Evolutionary conservation across 192 early-diverging fungal genomes (phyloP).

Genomic region (Backusella circina): DNA sequence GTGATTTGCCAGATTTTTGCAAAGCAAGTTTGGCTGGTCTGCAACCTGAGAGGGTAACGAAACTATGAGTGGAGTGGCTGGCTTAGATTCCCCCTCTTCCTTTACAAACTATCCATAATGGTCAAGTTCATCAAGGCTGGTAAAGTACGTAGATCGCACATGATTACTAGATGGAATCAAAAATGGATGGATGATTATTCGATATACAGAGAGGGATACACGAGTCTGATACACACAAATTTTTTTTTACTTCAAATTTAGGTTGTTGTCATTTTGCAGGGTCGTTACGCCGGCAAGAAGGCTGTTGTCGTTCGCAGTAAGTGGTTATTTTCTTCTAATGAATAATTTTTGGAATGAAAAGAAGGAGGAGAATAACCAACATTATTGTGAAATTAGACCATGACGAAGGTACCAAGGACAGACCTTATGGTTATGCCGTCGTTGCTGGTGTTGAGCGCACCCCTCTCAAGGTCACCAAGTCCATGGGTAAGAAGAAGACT

Average conservation of each 20-base stretch:
- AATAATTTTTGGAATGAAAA: slow-evolving; percentile 19
- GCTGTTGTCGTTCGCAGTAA: slow-evolving; percentile 94
- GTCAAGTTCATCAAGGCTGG: slow-evolving; percentile 59
- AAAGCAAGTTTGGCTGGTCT: neutral
- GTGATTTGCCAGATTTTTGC: neutral
- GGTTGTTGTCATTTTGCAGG: slow-evolving; percentile 97
- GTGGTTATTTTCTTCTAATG: slow-evolving; percentile 33
- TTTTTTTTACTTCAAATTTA: slow-evolving; percentile 29
- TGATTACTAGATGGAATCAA: slow-evolving; percentile 17
- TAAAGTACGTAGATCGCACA: slow-evolving; percentile 39
- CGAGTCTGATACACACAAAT: neutral
- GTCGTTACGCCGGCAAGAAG: slow-evolving; percentile 99
- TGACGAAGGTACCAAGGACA: slow-evolving; percentile 97
- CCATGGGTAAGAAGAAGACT: slow-evolving; percentile 93
- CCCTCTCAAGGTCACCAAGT: slow-evolving; percentile 95
- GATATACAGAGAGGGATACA: neutral
- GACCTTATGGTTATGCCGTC: slow-evolving; percentile 96
- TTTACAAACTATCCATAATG: slow-evolving; percentile 28
- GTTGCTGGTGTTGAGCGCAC: slow-evolving; percentile 97
- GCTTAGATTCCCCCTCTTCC: slow-evolving; percentile 19
- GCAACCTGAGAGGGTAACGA: neutral
- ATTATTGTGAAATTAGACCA: slow-evolving; percentile 44
- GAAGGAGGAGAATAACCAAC: slow-evolving; percentile 27
- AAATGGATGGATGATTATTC: slow-evolving; percentile 26
- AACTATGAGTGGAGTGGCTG: neutral